phyloP scores from a whole-genome alignment of 805 yeast genomes.

The Vanderwaltozyma polyspora region DNA sequence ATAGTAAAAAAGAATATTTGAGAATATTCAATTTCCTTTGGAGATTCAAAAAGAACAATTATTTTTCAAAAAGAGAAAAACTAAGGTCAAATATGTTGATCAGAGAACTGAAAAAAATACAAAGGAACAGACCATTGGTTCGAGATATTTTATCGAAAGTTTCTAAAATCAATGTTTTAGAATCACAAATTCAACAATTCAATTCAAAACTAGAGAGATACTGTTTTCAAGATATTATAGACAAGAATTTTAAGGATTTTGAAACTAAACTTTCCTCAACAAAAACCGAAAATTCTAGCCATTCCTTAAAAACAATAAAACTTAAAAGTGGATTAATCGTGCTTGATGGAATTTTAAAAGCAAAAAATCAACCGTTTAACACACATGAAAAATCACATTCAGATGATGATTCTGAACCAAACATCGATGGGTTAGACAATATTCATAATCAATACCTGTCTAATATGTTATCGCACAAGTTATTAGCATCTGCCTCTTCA shows the following conservation, averaged over 20 bases:
- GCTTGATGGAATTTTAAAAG: slow-evolving; percentile 23
- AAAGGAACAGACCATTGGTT: slow-evolving; percentile 16
- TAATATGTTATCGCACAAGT: slow-evolving; percentile 16
- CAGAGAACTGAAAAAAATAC: slow-evolving; percentile 18
- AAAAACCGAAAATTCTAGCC: slow-evolving; percentile 22
- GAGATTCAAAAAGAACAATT: slow-evolving; percentile 56
- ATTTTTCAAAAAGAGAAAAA: slow-evolving; percentile 42
- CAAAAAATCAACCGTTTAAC: slow-evolving; percentile 8
- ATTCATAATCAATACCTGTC: slow-evolving; percentile 28
- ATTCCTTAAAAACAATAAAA: slow-evolving; percentile 27
- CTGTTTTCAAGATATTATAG: slow-evolving; percentile 25
- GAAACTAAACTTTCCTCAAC: slow-evolving; percentile 27
- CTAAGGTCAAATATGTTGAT: slow-evolving; percentile 25
- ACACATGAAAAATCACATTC: background rate
- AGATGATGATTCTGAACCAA: slow-evolving; percentile 6
- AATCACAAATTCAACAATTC: slow-evolving; percentile 28
- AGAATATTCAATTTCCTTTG: slow-evolving; percentile 79
- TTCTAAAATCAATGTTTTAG: slow-evolving; percentile 22
- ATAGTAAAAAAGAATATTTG: slow-evolving; percentile 49
- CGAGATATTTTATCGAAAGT: slow-evolving; percentile 21
- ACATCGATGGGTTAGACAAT: slow-evolving; percentile 39
- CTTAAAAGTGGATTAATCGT: slow-evolving; percentile 19
- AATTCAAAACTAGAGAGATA: slow-evolving; percentile 24
- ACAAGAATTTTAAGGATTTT: slow-evolving; percentile 22
- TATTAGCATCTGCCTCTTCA: slow-evolving; percentile 12